These are phyloP conservation scores for Saitozyma sp. DNA, from an alignment of 768 basidiomycete genomes.

Conservation along the genomic window DNA sequence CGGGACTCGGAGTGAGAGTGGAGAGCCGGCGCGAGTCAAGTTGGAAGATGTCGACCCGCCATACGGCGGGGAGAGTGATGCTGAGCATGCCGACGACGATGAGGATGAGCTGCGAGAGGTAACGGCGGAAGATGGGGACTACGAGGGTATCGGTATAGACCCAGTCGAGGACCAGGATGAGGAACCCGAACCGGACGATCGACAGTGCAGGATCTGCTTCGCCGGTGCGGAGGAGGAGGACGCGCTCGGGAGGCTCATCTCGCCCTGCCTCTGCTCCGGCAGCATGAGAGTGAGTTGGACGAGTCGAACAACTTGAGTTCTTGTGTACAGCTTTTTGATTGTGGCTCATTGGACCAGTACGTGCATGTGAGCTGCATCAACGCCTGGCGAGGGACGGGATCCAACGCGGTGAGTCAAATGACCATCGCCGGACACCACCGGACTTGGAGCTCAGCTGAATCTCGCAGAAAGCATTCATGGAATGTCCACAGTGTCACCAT, in stretches of 20 bases:
- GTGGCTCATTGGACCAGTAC: constrained; percentile 31
- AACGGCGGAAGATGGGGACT: constrained; percentile 10
- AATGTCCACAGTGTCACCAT: constrained; percentile 48
- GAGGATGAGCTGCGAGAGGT: constrained; percentile 11
- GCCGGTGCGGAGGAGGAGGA: constrained; percentile 61
- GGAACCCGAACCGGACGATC: constrained; percentile 29
- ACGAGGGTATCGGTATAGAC: constrained; percentile 1
- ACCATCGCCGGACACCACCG: neutral
- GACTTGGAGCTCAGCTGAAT: constrained; percentile 4
- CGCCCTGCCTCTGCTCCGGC: constrained; percentile 76
- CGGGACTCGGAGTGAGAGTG: neutral
- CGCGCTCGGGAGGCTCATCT: constrained; percentile 72
- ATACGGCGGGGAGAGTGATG: neutral
- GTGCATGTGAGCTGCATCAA: constrained; percentile 48
- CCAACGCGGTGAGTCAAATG: constrained; percentile 35
- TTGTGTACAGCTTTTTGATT: no score
- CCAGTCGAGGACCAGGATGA: constrained; percentile 7
- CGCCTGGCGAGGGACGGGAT: constrained; percentile 43
- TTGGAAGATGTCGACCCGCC: constrained; percentile 2
- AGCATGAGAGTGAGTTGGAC: constrained; percentile 63
- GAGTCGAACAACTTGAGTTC: neutral
- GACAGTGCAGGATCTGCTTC: constrained; percentile 74
- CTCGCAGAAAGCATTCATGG: constrained; percentile 43
- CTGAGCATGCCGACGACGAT: neutral
- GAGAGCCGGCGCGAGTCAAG: neutral